phyloP scores from a whole-genome alignment of 2,329 filamentous ascomycete species.

The Stagonosporopsis cucurbitacearum region DNA sequence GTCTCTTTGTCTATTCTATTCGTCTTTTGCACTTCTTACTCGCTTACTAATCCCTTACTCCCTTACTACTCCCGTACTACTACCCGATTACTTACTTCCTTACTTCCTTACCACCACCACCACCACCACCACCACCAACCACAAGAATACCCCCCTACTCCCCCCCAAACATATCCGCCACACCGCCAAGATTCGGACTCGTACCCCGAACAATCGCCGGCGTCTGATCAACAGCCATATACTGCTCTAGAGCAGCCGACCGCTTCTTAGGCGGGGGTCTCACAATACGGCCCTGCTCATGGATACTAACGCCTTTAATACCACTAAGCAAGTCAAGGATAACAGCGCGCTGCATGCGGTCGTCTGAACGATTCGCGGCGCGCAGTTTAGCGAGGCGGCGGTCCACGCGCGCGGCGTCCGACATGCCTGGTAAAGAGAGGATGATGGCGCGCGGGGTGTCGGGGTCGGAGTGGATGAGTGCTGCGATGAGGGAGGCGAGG shows the following conservation, averaged over 20 bases:
- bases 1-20: too few relatives aligned
- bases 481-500: conserved; percentile 83
- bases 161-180: conserved; percentile 54
- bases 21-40: too few relatives aligned
- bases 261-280: conserved; percentile 47
- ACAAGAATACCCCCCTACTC: not conserved
- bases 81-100: too few relatives aligned
- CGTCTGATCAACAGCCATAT: conserved; percentile 51
- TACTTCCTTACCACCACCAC: too few relatives aligned
- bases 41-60: too few relatives aligned
- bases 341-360: conserved; percentile 79
- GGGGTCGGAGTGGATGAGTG: conserved; percentile 80
- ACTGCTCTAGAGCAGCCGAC: conserved; percentile 47
- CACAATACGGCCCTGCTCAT: conserved; percentile 86
- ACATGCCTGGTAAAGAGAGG: conserved; percentile 79
- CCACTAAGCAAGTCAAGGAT: conserved; percentile 86
- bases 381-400: conserved; percentile 54
- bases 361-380: conserved; percentile 58
- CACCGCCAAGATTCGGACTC: conserved; percentile 51
- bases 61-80: too few relatives aligned
- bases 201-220: conserved; percentile 48
- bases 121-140: too few relatives aligned
- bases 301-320: conserved; percentile 87
- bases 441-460: conserved; percentile 76
- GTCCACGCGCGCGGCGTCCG: conserved; percentile 66